These are phyloP conservation scores for Shiraia sp. DNA, from an alignment of 2,329 filamentous ascomycete species.

Conservation along the genomic window DNA sequence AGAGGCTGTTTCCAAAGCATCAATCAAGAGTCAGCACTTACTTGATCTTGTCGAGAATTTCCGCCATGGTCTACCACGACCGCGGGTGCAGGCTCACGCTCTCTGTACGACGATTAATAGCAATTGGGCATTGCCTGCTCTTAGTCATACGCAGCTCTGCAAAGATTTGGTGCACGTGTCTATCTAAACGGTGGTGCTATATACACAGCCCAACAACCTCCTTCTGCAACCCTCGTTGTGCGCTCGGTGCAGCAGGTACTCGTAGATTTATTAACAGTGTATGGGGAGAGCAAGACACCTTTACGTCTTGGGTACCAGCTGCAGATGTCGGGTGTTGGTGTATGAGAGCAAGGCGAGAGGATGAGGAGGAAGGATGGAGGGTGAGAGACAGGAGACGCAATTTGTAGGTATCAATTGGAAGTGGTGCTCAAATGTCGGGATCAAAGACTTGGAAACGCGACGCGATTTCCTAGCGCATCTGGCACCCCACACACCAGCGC, in stretches of 20 bases:
- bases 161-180: conserved; percentile 3
- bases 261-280: too few relatives aligned
- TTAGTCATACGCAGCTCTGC: conserved; percentile 5
- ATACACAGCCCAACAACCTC: conserved; percentile 4
- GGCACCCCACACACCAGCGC: conserved; percentile 10
- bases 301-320: too few relatives aligned
- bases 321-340: too few relatives aligned
- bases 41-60: conserved; percentile 41
- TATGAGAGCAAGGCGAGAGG: too few relatives aligned
- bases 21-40: conserved; percentile 18
- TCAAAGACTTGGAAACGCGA: conserved; percentile 33
- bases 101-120: conserved; percentile 8
- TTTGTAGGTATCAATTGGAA: too few relatives aligned
- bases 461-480: conserved; percentile 24
- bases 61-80: conserved; percentile 31
- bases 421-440: too few relatives aligned
- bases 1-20: conserved; percentile 18
- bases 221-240: conserved; percentile 3
- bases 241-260: too few relatives aligned
- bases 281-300: too few relatives aligned
- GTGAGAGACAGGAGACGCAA: too few relatives aligned
- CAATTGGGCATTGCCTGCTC: conserved; percentile 14
- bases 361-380: too few relatives aligned
- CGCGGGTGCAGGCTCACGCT: conserved; percentile 1
- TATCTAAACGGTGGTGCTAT: conserved; percentile 13